Conservation (phyloP, 331 rosid genomes). For the Prunus yedoensis region DNA sequence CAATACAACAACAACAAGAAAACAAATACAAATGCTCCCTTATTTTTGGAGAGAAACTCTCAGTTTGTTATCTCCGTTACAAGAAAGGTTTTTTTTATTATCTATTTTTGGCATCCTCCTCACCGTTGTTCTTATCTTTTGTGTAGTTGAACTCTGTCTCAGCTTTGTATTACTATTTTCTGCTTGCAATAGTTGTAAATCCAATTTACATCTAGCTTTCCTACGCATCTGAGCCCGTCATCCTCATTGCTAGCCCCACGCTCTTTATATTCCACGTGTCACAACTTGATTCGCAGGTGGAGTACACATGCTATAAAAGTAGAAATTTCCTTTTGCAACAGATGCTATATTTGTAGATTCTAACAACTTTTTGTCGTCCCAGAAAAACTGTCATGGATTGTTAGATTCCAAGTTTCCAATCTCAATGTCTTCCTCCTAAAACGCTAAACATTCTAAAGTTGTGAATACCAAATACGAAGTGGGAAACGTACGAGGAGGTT, state of each 20-base stretch:
- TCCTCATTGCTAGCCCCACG: no score
- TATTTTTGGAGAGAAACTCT: no score
- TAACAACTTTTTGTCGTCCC: background rate
- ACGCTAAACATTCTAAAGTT: background rate
- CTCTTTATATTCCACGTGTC: background rate
- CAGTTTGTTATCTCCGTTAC: no score
- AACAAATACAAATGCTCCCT: no score
- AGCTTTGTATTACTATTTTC: background rate
- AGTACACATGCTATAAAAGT: background rate
- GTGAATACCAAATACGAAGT: background rate
- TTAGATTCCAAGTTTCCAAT: background rate
- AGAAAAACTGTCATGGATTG: background rate
- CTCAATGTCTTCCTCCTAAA: background rate
- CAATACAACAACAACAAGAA: no score
- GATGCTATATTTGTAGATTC: slow-evolving; percentile 14
- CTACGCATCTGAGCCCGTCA: background rate
- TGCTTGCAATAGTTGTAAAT: background rate
- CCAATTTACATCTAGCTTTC: background rate
- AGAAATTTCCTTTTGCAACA: background rate
- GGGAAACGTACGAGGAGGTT: background rate
- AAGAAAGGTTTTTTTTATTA: no score
- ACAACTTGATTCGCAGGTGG: background rate
- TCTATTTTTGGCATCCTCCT: background rate
- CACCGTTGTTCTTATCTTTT: background rate
- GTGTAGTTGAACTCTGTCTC: background rate